These are phyloP conservation scores for Buddleja alternifolia DNA, from an alignment of 257 asterid species.

Conservation along the genomic window DNA sequence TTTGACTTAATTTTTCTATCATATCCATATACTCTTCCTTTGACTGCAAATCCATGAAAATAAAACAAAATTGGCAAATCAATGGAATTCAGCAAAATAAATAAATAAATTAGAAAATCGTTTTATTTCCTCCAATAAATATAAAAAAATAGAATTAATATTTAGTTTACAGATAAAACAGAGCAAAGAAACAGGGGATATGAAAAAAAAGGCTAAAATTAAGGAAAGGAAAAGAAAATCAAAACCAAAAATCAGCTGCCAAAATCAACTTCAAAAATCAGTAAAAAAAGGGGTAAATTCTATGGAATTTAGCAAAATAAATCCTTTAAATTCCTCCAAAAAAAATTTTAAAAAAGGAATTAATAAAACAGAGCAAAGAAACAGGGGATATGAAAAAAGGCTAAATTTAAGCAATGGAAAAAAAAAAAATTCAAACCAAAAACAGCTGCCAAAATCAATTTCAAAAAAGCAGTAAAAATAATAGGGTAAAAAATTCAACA, in stretches of 20 bases:
- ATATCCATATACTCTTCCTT: constrained; percentile 39
- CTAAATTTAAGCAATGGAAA: too few species aligned
- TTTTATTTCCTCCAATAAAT: neutral
- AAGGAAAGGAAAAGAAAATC: constrained; percentile 2
- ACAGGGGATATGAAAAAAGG: too few species aligned
- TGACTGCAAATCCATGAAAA: constrained; percentile 39
- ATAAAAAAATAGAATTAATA: neutral
- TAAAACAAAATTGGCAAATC: neutral
- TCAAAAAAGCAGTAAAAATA: neutral
- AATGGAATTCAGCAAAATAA: neutral
- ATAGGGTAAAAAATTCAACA: neutral
- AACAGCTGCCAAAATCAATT: neutral
- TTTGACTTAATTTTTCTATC: constrained; percentile 38
- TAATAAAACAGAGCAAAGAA: neutral
- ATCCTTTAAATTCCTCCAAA: too few species aligned
- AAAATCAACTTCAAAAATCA: neutral
- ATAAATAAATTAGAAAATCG: too few species aligned
- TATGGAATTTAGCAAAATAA: too few species aligned
- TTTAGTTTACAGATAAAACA: neutral
- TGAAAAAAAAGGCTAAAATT: constrained; percentile 7
- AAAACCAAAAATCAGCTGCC: neutral
- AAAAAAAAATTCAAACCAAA: too few species aligned
- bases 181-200: constrained; percentile 23
- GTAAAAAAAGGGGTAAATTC: neutral
- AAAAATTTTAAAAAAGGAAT: neutral